These are phyloP conservation scores for Lunularia cruciata DNA, from an alignment of 225 moss, liverwort and hornwort genomes.

Conservation along the genomic window DNA sequence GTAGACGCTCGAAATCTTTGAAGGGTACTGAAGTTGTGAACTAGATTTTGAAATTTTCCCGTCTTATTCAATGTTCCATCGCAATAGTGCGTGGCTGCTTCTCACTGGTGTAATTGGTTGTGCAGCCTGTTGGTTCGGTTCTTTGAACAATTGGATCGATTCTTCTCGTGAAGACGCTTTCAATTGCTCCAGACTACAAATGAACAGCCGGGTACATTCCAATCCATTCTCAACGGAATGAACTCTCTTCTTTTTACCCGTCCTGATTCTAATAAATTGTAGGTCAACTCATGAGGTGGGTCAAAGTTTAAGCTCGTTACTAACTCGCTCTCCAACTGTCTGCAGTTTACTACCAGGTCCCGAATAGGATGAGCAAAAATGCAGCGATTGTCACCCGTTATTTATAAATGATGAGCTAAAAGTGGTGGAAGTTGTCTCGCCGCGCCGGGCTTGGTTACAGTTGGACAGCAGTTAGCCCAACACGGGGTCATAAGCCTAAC, in stretches of 20 bases:
- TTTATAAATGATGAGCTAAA: not conserved
- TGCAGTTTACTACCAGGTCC: not conserved
- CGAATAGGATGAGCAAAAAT: not conserved
- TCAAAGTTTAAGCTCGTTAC: too few species aligned
- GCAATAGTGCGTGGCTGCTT: too few species aligned
- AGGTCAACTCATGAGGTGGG: too few species aligned
- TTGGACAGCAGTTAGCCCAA: not conserved
- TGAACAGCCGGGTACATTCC: not conserved
- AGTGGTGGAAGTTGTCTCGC: not conserved
- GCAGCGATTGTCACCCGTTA: too few species aligned
- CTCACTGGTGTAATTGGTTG: not conserved
- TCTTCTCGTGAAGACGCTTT: conserved; percentile 7
- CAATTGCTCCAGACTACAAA: not conserved
- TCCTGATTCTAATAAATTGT: too few species aligned
- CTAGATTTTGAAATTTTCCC: not conserved
- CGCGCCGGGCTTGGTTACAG: not conserved
- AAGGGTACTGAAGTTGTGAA: not conserved
- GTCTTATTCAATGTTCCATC: too few species aligned
- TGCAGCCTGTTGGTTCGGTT: conserved; percentile 16
- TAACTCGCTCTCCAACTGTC: too few species aligned
- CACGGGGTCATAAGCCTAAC: not conserved
- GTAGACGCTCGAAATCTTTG: not conserved
- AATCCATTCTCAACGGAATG: too few species aligned
- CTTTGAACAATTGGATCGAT: conserved; percentile 6
- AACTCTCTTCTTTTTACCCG: too few species aligned